A percentile compares a stretch with the other conserved stretches of the same genome.
These are phyloP conservation scores for Linum trigynum DNA, from an alignment of 345 rosid genomes.

Conservation along the genomic window DNA sequence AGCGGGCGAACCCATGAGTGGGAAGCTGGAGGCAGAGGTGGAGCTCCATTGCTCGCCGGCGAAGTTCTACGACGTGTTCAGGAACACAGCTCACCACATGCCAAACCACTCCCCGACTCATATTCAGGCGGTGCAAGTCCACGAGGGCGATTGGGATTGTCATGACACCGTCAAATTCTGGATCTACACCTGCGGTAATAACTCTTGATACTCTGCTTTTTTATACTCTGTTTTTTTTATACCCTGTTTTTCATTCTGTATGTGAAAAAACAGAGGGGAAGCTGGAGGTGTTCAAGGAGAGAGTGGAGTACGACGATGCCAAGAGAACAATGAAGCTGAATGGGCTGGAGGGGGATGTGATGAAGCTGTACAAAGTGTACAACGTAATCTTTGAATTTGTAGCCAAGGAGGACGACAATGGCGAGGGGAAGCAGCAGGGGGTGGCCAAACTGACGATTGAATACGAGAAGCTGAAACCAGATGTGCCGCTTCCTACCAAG, in stretches of 20 bases:
- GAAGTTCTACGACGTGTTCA: conserved; percentile 12
- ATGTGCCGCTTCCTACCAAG: too few relatives aligned
- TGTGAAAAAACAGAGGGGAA: conserved; percentile 16
- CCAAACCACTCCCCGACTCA: conserved; percentile 16
- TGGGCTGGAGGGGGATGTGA: conserved; percentile 21
- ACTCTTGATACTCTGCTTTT: too few relatives aligned
- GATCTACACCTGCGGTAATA: conserved; percentile 25
- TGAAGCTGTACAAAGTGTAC: conserved; percentile 16
- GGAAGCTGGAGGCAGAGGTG: conserved; percentile 24
- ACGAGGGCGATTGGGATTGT: conserved; percentile 29
- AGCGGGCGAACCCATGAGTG: not conserved
- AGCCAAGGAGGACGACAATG: not conserved
- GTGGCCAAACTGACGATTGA: too few relatives aligned
- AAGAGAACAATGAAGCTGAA: conserved; percentile 7
- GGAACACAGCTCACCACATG: conserved; percentile 12
- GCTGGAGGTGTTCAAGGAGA: conserved; percentile 22
- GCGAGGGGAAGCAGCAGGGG: too few relatives aligned
- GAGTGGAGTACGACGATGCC: conserved; percentile 20
- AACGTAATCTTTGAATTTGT: not conserved
- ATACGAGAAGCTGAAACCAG: too few relatives aligned
- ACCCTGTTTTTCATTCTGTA: not conserved
- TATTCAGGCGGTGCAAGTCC: conserved; percentile 17
- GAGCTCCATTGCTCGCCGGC: conserved; percentile 20
- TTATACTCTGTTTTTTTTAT: too few relatives aligned
- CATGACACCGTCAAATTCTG: conserved; percentile 23